These are phyloP conservation scores for Seiridium unicorne DNA, from an alignment of 2,329 filamentous ascomycete species.

Conservation along the genomic window DNA sequence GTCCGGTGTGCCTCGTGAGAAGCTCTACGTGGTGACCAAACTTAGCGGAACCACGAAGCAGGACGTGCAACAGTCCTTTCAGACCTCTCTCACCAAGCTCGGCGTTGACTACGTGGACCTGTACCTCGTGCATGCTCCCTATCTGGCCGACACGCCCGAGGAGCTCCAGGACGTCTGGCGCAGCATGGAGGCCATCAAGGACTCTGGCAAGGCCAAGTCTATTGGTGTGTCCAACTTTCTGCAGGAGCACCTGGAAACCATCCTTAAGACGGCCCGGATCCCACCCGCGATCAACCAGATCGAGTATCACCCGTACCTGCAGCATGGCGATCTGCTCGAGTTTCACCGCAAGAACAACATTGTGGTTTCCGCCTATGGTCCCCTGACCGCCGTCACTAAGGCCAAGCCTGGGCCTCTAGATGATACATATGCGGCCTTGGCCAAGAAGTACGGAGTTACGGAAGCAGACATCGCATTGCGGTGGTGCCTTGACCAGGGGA, in stretches of 20 bases:
- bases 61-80: constrained; percentile 49
- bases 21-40: constrained; percentile 69
- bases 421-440: constrained; percentile 45
- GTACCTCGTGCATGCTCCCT: constrained; percentile 63
- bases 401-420: constrained; percentile 54
- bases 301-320: constrained; percentile 75
- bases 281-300: constrained; percentile 76
- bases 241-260: constrained; percentile 50
- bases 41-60: constrained; percentile 38
- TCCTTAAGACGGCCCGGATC: constrained; percentile 59
- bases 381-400: constrained; percentile 44
- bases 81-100: constrained; percentile 62
- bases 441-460: constrained; percentile 57
- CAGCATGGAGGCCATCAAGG: constrained; percentile 63
- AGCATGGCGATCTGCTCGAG: constrained; percentile 58
- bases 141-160: constrained; percentile 44
- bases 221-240: constrained; percentile 80
- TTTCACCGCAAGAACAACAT: constrained; percentile 60
- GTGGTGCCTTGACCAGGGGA: constrained; percentile 59
- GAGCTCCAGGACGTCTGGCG: constrained; percentile 60
- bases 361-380: constrained; percentile 52
- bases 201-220: constrained; percentile 61
- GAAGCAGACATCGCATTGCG: constrained; percentile 56
- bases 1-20: constrained; percentile 60
- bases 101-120: constrained; percentile 70